Base-by-base conservation (phyloP, 169 alveolate species). In the Plasmodium ovale region DNA sequence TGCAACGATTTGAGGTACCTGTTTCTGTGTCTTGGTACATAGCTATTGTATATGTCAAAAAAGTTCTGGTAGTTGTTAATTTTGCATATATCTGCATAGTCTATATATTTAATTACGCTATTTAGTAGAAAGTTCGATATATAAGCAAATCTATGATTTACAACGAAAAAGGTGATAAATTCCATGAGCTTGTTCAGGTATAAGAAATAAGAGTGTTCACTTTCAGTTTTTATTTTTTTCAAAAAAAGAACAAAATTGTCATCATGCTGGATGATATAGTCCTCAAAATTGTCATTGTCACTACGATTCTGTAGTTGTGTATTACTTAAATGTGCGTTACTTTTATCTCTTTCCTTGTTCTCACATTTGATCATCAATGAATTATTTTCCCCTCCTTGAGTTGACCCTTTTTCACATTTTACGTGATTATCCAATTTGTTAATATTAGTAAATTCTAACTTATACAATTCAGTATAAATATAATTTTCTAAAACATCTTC, bases 61-160 rank as follows among this genome's bases (percentile, higher is more conserved):
- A 68, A 84, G 47, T 62, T 72, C 64, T 84, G 82, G 37, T 84
- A 84, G 54, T 84, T 72, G 31, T 84, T 84, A 44, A 84, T 84
- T 69, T 84, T 84, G 35, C 91, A 84, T 19, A 84, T 69, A 44
- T 84, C 91, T 21, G 70, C 12, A 59, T 84, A 69, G 44, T 69
- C 87, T 19, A 84, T 84, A 59, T 84, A 84, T 47, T 56, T 84
- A 42, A 84, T 67, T 49, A 84, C 23, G 39, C 91, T 84, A 60
- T 84, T 68, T 14, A 84, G 60, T 31, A 84, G 91, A 42, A 84
- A 84, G 54, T 67, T 84, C 9, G 91, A 29, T 19, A 84, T 84
- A 51, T 84, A 84, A 21, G 91, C 91, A 84, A 27, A 84, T 4
- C 87, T 84, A 62, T 84, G 91, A 31, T 84, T 84, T 27, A 69